Base-by-base conservation (phyloP, 495 filamentous ascomycete species). In the Neurospora tetraspora region DNA sequence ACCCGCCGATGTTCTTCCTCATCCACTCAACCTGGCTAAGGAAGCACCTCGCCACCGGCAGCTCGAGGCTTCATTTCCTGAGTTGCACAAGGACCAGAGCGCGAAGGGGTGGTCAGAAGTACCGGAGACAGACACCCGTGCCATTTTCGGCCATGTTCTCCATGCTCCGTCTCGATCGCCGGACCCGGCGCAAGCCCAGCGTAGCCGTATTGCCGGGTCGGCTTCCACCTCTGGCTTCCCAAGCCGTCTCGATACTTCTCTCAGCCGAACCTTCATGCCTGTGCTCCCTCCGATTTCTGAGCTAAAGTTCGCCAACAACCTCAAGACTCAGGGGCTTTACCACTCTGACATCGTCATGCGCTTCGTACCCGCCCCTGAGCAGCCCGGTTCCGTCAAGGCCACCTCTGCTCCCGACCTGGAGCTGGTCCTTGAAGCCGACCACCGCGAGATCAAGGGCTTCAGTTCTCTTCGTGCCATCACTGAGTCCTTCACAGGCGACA, bases 111-210 rank as follows among this genome's bases (percentile, higher is more conserved):
- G 83, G 83, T 77, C 79, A 9, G n/a, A 69, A 1, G 23, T 71
- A 23, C 42, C 69, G 16, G 42, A 43, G 11, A 81, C 77, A 38
- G 76, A 78, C 27, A 85, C 84, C 0, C 71, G 47, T 53, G 83
- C 81, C 14, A 59, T 78, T 20, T 86, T 85, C 68, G 85, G 85
- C 69, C 81, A 83, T 53, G 70, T 85, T 34, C 73, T 85, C 4
- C 82, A 83, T 61, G 61, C 77, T 5, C 71, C 61, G 1, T 73
- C 76, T 68, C 69, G 69, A n/a, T 23, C 53, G 14, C 27, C 53
- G 53, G 53, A 65, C 27, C 27, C 53, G 14, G 31, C 53, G 27
- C 53, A 65, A 65, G 53, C 53, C 53, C 53, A 65, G 53, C 53
- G 53, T 65, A 18, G 53, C 74, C 75, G 3, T 27, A 39, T 31